Conservation (phyloP, 306 rosid species). For the Ochetophila trinervis region DNA sequence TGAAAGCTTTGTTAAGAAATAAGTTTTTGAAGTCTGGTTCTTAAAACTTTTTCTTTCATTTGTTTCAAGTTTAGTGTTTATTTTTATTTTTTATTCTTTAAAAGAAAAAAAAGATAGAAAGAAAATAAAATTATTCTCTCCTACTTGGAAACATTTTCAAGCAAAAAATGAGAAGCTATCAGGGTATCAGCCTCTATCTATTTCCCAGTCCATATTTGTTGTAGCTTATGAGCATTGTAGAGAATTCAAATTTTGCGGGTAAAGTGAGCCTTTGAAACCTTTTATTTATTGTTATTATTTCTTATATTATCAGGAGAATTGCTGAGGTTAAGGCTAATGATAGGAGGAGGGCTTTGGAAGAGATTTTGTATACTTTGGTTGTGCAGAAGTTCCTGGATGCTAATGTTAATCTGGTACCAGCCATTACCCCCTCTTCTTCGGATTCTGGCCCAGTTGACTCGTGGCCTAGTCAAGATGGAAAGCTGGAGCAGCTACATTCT, state of each 20-base stretch:
- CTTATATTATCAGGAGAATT: conserved; percentile 62
- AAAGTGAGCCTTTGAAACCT: neutral
- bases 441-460: conserved; percentile 65
- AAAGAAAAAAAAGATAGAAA: neutral
- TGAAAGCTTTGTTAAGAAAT: too few species aligned
- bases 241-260: conserved; percentile 5
- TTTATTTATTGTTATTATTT: conserved; percentile 5
- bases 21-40: too few species aligned
- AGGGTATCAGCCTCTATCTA: neutral
- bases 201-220: conserved; percentile 1
- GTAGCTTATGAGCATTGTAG: neutral
- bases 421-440: conserved; percentile 36
- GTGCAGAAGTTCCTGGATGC: conserved; percentile 94
- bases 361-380: conserved; percentile 75
- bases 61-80: too few species aligned
- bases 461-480: conserved; percentile 67
- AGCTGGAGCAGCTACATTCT: conserved; percentile 71
- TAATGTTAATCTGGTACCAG: conserved; percentile 55
- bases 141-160: too few species aligned
- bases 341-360: conserved; percentile 73
- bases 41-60: too few species aligned
- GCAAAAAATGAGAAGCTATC: neutral
- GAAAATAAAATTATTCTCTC: neutral
- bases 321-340: conserved; percentile 87
- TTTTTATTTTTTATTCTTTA: neutral